phyloP scores from a whole-genome alignment of 75 land plant genomes.

The Chamaecyparis obtusa region DNA sequence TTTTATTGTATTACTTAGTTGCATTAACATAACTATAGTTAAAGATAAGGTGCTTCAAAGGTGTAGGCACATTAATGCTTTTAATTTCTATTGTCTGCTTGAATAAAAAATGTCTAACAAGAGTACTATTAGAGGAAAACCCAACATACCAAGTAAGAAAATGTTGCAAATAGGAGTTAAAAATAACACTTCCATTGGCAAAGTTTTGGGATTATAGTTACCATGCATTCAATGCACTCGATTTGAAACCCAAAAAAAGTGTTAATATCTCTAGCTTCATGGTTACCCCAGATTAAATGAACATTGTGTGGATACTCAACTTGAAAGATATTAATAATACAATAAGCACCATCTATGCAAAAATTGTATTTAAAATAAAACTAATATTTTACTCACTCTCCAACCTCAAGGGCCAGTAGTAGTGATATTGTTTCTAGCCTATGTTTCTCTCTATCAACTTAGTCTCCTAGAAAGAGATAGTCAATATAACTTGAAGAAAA shows the following conservation, averaged over 20 bases:
- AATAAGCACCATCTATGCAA: background rate
- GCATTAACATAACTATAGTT: no score
- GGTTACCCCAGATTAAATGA: constrained; percentile 97
- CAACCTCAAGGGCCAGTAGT: constrained; percentile 92
- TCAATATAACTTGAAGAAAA: constrained; percentile 84
- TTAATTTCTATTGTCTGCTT: no score
- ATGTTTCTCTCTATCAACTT: constrained; percentile 98
- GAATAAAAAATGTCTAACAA: no score
- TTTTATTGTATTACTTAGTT: no score
- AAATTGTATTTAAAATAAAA: background rate
- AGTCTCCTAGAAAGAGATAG: constrained; percentile 97
- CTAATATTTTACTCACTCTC: background rate
- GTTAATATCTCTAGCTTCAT: constrained; percentile 99
- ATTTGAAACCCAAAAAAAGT: constrained; percentile 96
- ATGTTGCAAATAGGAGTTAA: background rate
- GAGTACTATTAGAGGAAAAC: no score
- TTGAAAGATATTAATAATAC: constrained; percentile 24
- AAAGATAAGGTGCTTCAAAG: no score
- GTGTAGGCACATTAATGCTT: no score
- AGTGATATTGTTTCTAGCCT: constrained; percentile 94
- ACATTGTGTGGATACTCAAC: constrained; percentile 93
- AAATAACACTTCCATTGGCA: background rate
- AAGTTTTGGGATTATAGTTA: constrained; percentile 20
- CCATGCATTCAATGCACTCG: constrained; percentile 99
- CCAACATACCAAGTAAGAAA: constrained; percentile 8